Evolutionary conservation across 2,329 filamentous ascomycete genomes (phyloP), one percentile per base, ranked within the genome.

Genomic region (Pleurostoma richardsiae): DNA sequence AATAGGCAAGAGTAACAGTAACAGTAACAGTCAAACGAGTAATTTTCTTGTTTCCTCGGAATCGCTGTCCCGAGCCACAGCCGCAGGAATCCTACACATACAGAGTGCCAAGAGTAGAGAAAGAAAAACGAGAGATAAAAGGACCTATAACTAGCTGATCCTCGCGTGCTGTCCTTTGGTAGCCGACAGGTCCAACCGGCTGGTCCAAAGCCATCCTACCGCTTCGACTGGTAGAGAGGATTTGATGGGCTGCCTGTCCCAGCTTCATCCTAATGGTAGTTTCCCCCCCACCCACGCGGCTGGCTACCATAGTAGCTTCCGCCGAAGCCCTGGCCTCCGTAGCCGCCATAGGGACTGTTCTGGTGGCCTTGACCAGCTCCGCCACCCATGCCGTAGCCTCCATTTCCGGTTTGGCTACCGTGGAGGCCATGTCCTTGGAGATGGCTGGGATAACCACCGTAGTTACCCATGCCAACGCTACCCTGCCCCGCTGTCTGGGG

Each of bases 201-300:
- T 36, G 8, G 33, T n/a, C 8, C 8, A 8, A 36, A 36, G 33
- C 33, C 33, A 36, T 36, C 33, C n/a, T n/a, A 36, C 33, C n/a
- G 8, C n/a, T 36, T 36, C 8, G 2, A 36, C n/a, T n/a, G 8
- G 8, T 8, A 36, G 8, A 8, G 8, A n/a, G 8, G 8, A 8
- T n/a, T 36, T 8, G 33, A 36, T 8, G 33, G 33, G 33, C n/a
- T 36, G 33, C 33, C 33, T 8, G 33, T 8, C 8, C 33, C n/a
- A 36, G 8, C 33, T n/a, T 36, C 33, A 19, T 19, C 19, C 33
- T 36, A 36, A 36, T 36, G 33, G 70, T 82, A 82, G 72, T 82
- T 82, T 56, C 71, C 73, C 55, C 79, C 78, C 78, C 78, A 82
- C 58, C 78, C 77, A 53, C 76, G 72, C 51, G 73, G 73, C 56